phyloP scores from a whole-genome alignment of 73 alveolate genomes.

The Tetrahymena borealis region DNA sequence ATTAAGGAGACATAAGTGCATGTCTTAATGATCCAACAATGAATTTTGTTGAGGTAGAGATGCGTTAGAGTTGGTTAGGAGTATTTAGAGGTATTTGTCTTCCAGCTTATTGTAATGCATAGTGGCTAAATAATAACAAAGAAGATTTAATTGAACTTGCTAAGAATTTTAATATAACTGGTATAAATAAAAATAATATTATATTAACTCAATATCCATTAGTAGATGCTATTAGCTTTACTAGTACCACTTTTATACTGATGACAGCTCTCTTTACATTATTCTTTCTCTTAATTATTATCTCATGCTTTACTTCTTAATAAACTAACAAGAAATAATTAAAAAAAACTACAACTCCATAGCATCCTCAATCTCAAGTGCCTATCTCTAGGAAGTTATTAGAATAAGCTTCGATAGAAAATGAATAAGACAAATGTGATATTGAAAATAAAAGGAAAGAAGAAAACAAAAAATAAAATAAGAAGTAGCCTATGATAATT shows the following conservation, averaged over 20 bases:
- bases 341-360: too few relatives aligned
- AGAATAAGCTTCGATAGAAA: not conserved
- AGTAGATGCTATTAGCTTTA: not conserved
- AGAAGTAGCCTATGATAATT: not conserved
- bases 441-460: not conserved
- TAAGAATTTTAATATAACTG: not conserved
- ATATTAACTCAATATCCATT: not conserved
- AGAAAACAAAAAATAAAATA: not conserved
- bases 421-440: not conserved
- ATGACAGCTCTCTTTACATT: too few relatives aligned
- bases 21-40: not conserved
- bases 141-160: not conserved
- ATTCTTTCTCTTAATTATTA: too few relatives aligned
- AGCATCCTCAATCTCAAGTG: too few relatives aligned
- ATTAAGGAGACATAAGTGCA: not conserved
- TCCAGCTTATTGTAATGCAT: not conserved
- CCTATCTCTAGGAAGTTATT: too few relatives aligned
- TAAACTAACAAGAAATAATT: too few relatives aligned
- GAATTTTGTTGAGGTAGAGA: not conserved
- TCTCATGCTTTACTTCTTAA: too few relatives aligned
- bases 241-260: too few relatives aligned
- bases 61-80: not conserved
- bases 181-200: not conserved
- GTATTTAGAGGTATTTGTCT: not conserved
- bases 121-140: not conserved